Evolutionary conservation across 805 yeast genomes (phyloP), one percentile per base, ranked within the genome.

Genomic region (Pichia nanzhaoensis): DNA sequence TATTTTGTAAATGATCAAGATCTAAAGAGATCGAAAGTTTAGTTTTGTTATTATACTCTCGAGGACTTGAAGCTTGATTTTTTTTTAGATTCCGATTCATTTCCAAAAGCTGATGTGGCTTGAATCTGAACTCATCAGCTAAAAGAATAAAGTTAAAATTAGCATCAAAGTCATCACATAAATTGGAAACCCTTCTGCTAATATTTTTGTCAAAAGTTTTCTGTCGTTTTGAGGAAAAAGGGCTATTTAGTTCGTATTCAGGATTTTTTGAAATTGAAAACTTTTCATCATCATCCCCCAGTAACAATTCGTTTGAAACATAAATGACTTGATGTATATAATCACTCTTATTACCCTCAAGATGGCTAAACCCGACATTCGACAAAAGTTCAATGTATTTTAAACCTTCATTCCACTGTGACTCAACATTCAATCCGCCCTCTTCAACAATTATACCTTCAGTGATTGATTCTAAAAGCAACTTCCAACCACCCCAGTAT

Each of bases 401-500:
- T 24, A 58, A 36, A 2, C 59, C 61, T 13, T 57, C 51, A 6
- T 18, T 18, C 65, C 64, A 61, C 40, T 47, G 46, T 13, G 33
- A 30, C n/a, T n/a, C 28, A n/a, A 17, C 10, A 5, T 17, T 3
- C 9, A 17, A 34, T 18, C 12, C 24, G 2, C 17, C 24, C 18
- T 49, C 37, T 3, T 34, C 43, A 1, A 34, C 28, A 12, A 52
- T 54, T n/a, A 49, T 49, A 7, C 43, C 39, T 4, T 46, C 56
- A 7, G 24, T 37, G 13, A 63, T 54, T 9, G 49, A 42, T 13
- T 51, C 51, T 5, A 63, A 38, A 4, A 61, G 28, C 5, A 43
- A 34, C 4, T 45, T 16, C 67, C 67, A 63, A 0, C 60, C 65
- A 17, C 49, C 54, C 67, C 67, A 63, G 9, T 37, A 27, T n/a